Conservation (phyloP, 2,329 filamentous ascomycete genomes). For the Gliomastix tumulicola region DNA sequence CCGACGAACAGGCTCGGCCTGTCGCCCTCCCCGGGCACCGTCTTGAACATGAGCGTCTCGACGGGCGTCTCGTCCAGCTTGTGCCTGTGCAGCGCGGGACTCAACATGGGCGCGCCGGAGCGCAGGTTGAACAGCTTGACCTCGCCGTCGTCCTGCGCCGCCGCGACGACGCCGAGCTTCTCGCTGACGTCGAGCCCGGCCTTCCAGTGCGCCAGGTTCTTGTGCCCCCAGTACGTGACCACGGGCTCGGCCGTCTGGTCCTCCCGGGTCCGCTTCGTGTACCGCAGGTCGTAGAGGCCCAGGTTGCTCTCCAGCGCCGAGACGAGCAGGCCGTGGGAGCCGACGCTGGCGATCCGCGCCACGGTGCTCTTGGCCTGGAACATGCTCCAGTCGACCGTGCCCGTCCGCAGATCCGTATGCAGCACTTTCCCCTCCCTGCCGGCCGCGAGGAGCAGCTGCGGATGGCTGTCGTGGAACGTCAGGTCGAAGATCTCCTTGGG, state of each 20-base stretch:
- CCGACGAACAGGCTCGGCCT: conserved; percentile 43
- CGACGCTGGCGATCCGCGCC: conserved; percentile 42
- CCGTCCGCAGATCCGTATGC: conserved; percentile 35
- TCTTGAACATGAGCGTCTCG: conserved; percentile 36
- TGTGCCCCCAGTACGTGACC: conserved; percentile 40
- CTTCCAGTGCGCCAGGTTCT: conserved; percentile 44
- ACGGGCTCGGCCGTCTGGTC: conserved; percentile 24
- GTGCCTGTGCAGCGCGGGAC: conserved; percentile 1
- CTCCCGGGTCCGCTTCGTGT: conserved; percentile 6
- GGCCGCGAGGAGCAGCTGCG: conserved; percentile 41
- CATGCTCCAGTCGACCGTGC: too few species aligned
- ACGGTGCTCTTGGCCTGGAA: conserved; percentile 29
- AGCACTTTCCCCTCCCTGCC: conserved; percentile 39
- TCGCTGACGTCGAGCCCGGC: conserved; percentile 21
- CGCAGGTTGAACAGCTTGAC: conserved; percentile 42
- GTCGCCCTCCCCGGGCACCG: conserved; percentile 32
- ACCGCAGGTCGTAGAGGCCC: conserved; percentile 51
- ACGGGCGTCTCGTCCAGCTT: conserved; percentile 21
- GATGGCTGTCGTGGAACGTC: conserved; percentile 36
- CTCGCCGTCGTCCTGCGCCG: conserved; percentile 42
- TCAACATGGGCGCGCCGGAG: conserved; percentile 31
- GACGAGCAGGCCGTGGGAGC: conserved; percentile 42
- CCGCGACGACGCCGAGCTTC: conserved; percentile 39
- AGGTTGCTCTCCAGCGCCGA: conserved; percentile 43
- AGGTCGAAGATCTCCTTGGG: conserved; percentile 37